These are phyloP conservation scores for Diutina catenulata DNA, from an alignment of 1,139 yeast species.

Conservation along the genomic window DNA sequence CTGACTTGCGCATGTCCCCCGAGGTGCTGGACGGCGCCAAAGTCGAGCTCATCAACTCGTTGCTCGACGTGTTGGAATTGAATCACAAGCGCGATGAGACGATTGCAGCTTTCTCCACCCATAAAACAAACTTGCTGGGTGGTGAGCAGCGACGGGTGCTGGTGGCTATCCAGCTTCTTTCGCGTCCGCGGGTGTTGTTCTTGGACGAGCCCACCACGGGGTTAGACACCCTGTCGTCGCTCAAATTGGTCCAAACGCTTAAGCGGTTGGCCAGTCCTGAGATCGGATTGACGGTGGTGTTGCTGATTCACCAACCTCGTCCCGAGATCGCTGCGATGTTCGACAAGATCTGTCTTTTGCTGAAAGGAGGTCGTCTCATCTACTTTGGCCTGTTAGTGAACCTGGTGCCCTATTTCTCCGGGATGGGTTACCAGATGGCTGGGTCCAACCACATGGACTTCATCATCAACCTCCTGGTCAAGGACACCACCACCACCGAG, in stretches of 20 bases:
- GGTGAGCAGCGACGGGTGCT: constrained; percentile 77
- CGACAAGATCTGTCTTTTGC: constrained; percentile 59
- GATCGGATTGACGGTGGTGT: constrained; percentile 55
- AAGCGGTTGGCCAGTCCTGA: constrained; percentile 34
- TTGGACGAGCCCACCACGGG: constrained; percentile 90
- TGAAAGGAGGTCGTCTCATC: constrained; percentile 55
- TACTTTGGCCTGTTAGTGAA: constrained; percentile 42
- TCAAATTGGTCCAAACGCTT: constrained; percentile 50
- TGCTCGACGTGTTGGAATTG: constrained; percentile 50
- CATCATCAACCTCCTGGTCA: constrained; percentile 58
- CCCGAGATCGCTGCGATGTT: constrained; percentile 58
- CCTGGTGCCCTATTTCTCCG: constrained; percentile 38
- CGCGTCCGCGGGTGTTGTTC: constrained; percentile 66
- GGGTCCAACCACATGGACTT: constrained; percentile 9
- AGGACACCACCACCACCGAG: constrained; percentile 40
- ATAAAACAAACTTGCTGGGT: constrained; percentile 52
- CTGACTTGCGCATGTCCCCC: constrained; percentile 50
- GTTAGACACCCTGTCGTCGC: constrained; percentile 69
- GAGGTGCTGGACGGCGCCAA: constrained; percentile 29
- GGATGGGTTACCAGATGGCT: constrained; percentile 28
- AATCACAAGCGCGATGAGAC: constrained; percentile 46
- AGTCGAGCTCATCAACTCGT: constrained; percentile 39
- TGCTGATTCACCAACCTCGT: constrained; percentile 80
- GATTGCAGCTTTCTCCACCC: constrained; percentile 43
- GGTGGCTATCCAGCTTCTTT: constrained; percentile 65